These are phyloP conservation scores for Populus hybrid DNA, from an alignment of 441 rosid species.

Conservation along the genomic window DNA sequence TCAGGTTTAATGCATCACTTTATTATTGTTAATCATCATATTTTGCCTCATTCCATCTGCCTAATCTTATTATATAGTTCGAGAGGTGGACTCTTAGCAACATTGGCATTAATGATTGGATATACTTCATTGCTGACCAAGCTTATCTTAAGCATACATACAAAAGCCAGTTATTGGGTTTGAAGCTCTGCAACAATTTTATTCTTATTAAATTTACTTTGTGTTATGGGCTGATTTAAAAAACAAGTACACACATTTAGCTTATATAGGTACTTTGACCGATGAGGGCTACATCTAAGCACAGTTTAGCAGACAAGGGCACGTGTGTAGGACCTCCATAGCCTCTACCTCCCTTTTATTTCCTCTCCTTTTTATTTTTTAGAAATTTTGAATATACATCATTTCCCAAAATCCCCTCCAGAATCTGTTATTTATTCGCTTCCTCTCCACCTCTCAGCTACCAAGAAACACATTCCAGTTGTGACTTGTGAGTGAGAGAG, in stretches of 20 bases:
- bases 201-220: slow-evolving; percentile 12
- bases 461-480: slow-evolving; percentile 33
- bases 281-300: slow-evolving; percentile 44
- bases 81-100: background rate
- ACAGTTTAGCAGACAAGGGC: slow-evolving; percentile 71
- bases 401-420: slow-evolving; percentile 33
- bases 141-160: slow-evolving; percentile 17
- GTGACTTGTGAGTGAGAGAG: background rate
- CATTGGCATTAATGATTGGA: background rate
- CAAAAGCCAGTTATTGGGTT: slow-evolving; percentile 11
- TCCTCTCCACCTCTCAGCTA: slow-evolving; percentile 24
- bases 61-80: slow-evolving; percentile 7
- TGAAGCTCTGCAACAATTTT: slow-evolving; percentile 14
- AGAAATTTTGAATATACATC: slow-evolving; percentile 11
- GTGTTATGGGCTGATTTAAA: slow-evolving; percentile 17
- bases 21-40: slow-evolving; percentile 12
- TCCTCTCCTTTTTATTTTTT: slow-evolving; percentile 8
- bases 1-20: slow-evolving; percentile 9
- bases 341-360: slow-evolving; percentile 26
- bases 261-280: slow-evolving; percentile 45
- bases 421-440: slow-evolving; percentile 53
- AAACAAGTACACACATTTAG: slow-evolving; percentile 17
- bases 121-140: slow-evolving; percentile 17
- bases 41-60: slow-evolving; percentile 20
- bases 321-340: slow-evolving; percentile 80